Conservation (phyloP, 768 basidiomycete genomes). For the Russula vinacea region DNA sequence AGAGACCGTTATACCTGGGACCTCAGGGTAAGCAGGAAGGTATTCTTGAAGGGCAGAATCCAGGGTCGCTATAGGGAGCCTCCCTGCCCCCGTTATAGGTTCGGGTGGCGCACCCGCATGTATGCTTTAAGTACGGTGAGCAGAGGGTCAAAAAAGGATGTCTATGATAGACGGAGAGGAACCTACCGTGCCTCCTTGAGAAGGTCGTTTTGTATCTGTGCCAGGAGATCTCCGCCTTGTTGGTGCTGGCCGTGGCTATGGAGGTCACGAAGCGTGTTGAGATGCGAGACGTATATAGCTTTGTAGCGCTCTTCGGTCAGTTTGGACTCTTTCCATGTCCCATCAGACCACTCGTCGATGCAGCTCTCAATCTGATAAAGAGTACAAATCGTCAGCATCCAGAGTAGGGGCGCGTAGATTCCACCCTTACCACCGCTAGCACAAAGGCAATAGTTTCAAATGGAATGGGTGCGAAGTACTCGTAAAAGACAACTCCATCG, state of each 20-base stretch:
- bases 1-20: too few relatives aligned
- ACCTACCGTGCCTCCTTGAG: conserved; percentile 16
- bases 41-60: not conserved
- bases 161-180: not conserved
- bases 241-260: not conserved
- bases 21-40: not conserved
- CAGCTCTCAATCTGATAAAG: conserved; percentile 19
- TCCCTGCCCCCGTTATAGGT: not conserved
- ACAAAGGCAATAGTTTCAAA: conserved; percentile 4
- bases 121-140: not conserved
- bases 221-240: not conserved
- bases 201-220: not conserved
- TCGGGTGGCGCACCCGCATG: conserved; percentile 4
- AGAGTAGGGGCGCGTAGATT: not conserved
- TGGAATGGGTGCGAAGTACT: conserved; percentile 12
- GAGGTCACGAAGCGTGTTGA: not conserved
- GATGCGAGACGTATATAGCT: not conserved
- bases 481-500: conserved; percentile 1
- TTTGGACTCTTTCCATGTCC: not conserved
- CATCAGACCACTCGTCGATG: conserved; percentile 17
- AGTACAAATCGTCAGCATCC: not conserved
- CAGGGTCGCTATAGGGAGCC: not conserved
- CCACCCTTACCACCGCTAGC: conserved; percentile 17
- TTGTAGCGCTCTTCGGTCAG: conserved; percentile 6
- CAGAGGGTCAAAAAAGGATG: not conserved